A percentile compares a stretch with the other conserved stretches of the same genome.
Evolutionary conservation across 1,139 yeast genomes (phyloP).

Genomic region (Kurtzmaniella quercitrusa): DNA sequence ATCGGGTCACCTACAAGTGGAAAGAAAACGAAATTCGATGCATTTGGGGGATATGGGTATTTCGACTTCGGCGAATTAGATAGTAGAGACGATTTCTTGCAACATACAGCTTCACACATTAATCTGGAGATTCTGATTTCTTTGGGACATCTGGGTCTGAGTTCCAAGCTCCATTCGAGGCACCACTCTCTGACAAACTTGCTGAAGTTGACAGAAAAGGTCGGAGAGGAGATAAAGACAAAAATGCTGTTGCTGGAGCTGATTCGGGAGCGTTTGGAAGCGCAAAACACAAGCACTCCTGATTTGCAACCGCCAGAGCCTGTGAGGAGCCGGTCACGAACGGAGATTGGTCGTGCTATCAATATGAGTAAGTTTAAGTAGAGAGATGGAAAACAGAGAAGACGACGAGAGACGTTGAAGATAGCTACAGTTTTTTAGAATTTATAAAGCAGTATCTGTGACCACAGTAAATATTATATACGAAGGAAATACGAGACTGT

Average conservation of each 20-base stretch:
- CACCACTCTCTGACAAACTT: slow-evolving; percentile 32
- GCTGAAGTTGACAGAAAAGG: slow-evolving; percentile 9
- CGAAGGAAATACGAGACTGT: too few species aligned
- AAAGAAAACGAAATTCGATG: slow-evolving; percentile 22
- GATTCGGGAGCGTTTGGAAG: slow-evolving; percentile 31
- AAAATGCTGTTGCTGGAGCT: slow-evolving; percentile 29
- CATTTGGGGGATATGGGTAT: slow-evolving; percentile 71
- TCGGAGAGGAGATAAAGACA: slow-evolving; percentile 19
- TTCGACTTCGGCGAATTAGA: slow-evolving; percentile 64
- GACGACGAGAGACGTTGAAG: too few species aligned
- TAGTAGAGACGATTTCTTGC: slow-evolving; percentile 25
- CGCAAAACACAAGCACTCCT: slow-evolving; percentile 1
- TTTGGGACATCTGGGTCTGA: slow-evolving; percentile 3
- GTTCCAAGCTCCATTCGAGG: slow-evolving; percentile 18
- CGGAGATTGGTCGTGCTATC: slow-evolving; percentile 22
- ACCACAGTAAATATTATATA: too few species aligned
- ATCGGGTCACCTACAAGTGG: slow-evolving; percentile 2
- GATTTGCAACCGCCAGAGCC: not conserved
- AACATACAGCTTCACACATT: slow-evolving; percentile 26
- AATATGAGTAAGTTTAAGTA: slow-evolving; percentile 11
- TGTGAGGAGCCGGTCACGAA: slow-evolving; percentile 8
- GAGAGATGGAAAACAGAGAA: not conserved
- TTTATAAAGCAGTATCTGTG: too few species aligned
- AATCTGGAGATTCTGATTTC: slow-evolving; percentile 23
- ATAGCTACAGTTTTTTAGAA: too few species aligned